Conservation (phyloP, 441 rosid genomes). For the Hypseocharis bilobata region DNA sequence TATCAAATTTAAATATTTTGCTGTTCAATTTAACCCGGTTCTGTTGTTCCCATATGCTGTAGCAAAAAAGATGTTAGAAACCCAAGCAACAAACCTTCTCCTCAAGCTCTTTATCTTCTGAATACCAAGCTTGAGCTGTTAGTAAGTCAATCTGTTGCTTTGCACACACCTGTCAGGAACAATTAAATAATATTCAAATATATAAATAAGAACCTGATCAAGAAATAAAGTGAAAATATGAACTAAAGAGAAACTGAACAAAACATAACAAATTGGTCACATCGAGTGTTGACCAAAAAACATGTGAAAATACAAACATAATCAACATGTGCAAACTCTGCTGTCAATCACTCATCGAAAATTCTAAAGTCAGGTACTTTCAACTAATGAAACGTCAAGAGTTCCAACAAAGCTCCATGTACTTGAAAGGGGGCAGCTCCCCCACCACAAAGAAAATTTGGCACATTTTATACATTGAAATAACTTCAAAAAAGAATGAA, state of each 20-base stretch:
- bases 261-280: background rate
- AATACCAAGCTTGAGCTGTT: constrained; percentile 84
- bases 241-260: background rate
- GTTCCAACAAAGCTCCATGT: background rate
- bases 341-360: no score
- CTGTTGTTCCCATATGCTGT: background rate
- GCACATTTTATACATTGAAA: background rate
- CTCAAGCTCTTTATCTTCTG: constrained; percentile 53
- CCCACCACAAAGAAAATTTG: background rate
- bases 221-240: background rate
- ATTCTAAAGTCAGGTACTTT: no score
- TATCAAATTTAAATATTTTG: background rate
- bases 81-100: constrained; percentile 49
- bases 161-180: constrained; percentile 45
- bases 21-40: background rate
- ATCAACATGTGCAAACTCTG: no score
- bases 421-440: background rate
- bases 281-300: background rate
- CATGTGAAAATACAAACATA: background rate
- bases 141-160: constrained; percentile 65
- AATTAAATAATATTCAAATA: background rate
- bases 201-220: background rate
- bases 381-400: background rate
- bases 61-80: constrained; percentile 3
- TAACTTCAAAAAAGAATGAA: background rate